A percentile compares a stretch with the other conserved stretches of the same genome.
Evolutionary conservation across 2,329 filamentous ascomycete genomes (phyloP).

Genomic region (Furcasterigmium furcatum): DNA sequence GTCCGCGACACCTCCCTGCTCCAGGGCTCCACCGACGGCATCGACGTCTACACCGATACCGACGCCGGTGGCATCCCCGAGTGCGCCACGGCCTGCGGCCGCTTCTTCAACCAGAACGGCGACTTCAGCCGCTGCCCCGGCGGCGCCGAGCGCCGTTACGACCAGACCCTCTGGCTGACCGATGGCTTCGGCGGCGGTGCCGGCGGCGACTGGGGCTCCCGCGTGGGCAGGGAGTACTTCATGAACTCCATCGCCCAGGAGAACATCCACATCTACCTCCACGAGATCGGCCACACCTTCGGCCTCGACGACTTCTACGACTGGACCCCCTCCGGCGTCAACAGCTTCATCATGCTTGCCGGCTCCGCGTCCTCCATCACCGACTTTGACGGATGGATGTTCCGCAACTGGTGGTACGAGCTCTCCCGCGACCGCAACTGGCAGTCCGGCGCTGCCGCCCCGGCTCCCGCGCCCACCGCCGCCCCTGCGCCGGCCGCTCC

Average conservation of each 20-base stretch:
- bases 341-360: slow-evolving; percentile 41
- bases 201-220: slow-evolving; percentile 43
- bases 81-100: slow-evolving; percentile 34
- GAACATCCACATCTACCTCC: slow-evolving; percentile 40
- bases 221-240: slow-evolving; percentile 39
- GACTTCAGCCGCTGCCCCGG: slow-evolving; percentile 34
- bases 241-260: slow-evolving; percentile 28
- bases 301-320: slow-evolving; percentile 37
- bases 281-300: slow-evolving; percentile 41
- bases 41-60: slow-evolving; percentile 35
- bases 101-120: slow-evolving; percentile 37
- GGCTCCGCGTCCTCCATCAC: slow-evolving; percentile 36
- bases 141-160: slow-evolving; percentile 34
- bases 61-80: slow-evolving; percentile 35
- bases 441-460: slow-evolving; percentile 4
- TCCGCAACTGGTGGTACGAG: slow-evolving; percentile 40
- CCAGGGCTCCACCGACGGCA: slow-evolving; percentile 27
- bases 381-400: slow-evolving; percentile 47
- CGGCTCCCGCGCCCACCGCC: not conserved
- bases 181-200: slow-evolving; percentile 38
- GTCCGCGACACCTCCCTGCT: slow-evolving; percentile 30
- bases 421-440: slow-evolving; percentile 22
- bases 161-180: slow-evolving; percentile 42
- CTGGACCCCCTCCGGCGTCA: slow-evolving; percentile 36
- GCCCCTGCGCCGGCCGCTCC: slow-evolving; percentile 2